Percentiles rank a stretch among this genome's conserved stretches.
Conservation (phyloP, 352 stramenopile species). For the Globisporangium spinosum region DNA sequence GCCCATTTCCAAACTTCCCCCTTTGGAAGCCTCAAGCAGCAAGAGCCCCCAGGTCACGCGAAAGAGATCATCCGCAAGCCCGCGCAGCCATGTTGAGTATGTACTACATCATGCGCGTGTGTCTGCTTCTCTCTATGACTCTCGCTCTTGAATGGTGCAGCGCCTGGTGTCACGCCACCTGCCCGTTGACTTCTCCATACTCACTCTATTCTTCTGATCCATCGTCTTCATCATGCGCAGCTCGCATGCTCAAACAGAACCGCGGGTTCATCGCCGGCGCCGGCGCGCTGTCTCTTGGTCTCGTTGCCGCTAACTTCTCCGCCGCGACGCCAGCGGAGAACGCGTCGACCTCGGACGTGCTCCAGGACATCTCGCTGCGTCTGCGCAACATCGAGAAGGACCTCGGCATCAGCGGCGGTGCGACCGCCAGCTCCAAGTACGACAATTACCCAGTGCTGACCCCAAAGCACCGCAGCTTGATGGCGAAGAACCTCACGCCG, state of each 20-base stretch:
- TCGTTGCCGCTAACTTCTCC: constrained; percentile 43
- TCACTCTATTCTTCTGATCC: not conserved
- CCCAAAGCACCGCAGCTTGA: constrained; percentile 79
- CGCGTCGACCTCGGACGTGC: constrained; percentile 50
- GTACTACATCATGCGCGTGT: not conserved
- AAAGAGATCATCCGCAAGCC: not conserved
- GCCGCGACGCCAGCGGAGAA: constrained; percentile 40
- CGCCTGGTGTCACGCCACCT: not conserved
- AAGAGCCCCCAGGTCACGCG: not conserved
- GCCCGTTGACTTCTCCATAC: not conserved
- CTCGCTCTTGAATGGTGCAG: not conserved
- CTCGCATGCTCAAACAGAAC: constrained; percentile 53
- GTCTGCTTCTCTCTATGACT: not conserved
- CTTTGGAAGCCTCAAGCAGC: not conserved
- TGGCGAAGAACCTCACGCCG: constrained; percentile 81
- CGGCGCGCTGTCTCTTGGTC: constrained; percentile 50
- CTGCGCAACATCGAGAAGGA: constrained; percentile 64
- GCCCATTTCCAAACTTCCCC: constrained; percentile 4
- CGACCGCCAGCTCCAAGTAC: constrained; percentile 27
- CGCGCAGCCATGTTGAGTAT: not conserved
- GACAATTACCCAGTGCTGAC: constrained; percentile 80
- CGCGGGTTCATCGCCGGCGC: constrained; percentile 48
- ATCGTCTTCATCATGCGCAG: constrained; percentile 19
- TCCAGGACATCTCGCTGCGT: constrained; percentile 63
- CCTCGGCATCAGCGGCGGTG: constrained; percentile 36